A percentile compares a stretch with the other conserved stretches of the same genome.
These are phyloP conservation scores for Talaromyces pinophilus DNA, from an alignment of 2,329 filamentous ascomycete genomes.

Conservation along the genomic window DNA sequence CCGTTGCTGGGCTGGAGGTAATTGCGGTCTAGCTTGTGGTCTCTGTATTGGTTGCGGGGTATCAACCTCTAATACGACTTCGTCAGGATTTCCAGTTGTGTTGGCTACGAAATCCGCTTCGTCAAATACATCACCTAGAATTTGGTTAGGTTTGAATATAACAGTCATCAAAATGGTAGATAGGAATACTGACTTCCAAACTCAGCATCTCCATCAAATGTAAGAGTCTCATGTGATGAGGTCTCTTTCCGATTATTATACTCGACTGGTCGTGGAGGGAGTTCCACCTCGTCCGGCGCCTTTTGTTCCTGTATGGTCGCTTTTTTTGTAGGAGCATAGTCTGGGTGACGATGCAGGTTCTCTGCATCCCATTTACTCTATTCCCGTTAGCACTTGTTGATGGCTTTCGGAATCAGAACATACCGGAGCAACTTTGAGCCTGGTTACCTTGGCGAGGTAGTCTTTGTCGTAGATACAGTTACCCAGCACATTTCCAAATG, in stretches of 20 bases:
- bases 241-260: slow-evolving; percentile 33
- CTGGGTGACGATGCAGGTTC: slow-evolving; percentile 78
- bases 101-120: slow-evolving; percentile 73
- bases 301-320: slow-evolving; percentile 46
- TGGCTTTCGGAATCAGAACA: slow-evolving; percentile 24
- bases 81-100: slow-evolving; percentile 72
- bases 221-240: slow-evolving; percentile 29
- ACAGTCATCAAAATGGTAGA: neutral
- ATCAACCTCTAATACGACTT: slow-evolving; percentile 61
- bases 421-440: slow-evolving; percentile 74
- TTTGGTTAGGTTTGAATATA: neutral
- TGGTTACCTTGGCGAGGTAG: slow-evolving; percentile 85
- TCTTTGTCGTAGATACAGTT: slow-evolving; percentile 98
- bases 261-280: slow-evolving; percentile 37
- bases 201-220: slow-evolving; percentile 45
- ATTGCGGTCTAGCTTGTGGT: slow-evolving; percentile 25
- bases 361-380: slow-evolving; percentile 71
- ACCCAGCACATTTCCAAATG: slow-evolving; percentile 94
- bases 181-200: slow-evolving; percentile 42
- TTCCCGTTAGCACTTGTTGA: slow-evolving; percentile 8
- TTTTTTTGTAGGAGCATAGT: slow-evolving; percentile 65
- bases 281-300: slow-evolving; percentile 50
- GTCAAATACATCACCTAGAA: slow-evolving; percentile 64
- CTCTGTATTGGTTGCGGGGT: slow-evolving; percentile 30
- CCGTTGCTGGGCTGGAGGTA: slow-evolving; percentile 27